A percentile compares a stretch with the other conserved stretches of the same genome.
Conservation (phyloP, 805 yeast species). For the Wickerhamomyces alni region DNA sequence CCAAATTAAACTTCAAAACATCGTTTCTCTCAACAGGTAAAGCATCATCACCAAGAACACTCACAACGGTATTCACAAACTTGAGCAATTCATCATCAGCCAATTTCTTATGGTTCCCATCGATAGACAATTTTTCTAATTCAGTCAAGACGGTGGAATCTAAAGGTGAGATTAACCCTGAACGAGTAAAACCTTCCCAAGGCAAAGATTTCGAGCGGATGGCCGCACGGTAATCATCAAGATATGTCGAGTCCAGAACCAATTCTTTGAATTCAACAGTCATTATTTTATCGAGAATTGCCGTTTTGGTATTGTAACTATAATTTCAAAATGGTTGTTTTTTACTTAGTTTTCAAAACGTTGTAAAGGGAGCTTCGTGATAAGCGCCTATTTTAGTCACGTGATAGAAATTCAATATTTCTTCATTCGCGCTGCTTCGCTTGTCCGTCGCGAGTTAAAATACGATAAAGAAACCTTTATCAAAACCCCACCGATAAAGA, state of each 20-base stretch:
- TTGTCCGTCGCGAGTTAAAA: no score
- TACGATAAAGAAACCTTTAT: no score
- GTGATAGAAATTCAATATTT: no score
- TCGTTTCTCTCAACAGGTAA: constrained; percentile 49
- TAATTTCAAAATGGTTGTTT: no score
- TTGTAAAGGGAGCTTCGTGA: no score
- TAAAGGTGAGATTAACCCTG: constrained; percentile 56
- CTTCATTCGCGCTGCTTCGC: no score
- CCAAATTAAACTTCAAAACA: constrained; percentile 58
- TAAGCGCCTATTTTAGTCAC: no score
- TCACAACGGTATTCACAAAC: constrained; percentile 50
- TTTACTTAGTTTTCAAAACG: no score
- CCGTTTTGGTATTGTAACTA: no score
- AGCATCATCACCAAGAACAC: constrained; percentile 42
- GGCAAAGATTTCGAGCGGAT: constrained; percentile 79
- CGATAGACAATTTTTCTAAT: constrained; percentile 27
- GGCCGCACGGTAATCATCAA: constrained; percentile 58
- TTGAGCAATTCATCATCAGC: constrained; percentile 34
- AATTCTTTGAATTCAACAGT: constrained; percentile 24
- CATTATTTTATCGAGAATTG: no score
- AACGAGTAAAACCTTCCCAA: constrained; percentile 86
- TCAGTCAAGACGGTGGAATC: constrained; percentile 47
- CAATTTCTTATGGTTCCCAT: constrained; percentile 28
- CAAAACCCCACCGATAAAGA: no score
- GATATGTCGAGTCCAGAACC: constrained; percentile 56